phyloP scores from a whole-genome alignment of 1,139 yeast species.

The Protomyces macrosporus region DNA sequence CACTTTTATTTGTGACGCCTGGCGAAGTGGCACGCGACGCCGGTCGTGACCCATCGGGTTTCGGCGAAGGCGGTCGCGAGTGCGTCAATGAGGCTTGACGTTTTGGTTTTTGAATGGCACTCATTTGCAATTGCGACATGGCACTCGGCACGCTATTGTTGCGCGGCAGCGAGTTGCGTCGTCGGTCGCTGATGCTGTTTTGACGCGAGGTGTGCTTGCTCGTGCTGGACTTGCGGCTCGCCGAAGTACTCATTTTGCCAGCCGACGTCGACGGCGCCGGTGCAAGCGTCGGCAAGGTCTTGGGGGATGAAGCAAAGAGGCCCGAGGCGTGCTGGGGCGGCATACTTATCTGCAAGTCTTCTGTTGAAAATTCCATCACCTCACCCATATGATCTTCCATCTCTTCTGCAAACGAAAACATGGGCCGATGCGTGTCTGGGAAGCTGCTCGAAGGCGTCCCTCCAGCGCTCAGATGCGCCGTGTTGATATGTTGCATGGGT shows the following conservation, averaged over 20 bases:
- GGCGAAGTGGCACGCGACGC: slow-evolving; percentile 14
- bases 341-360: background rate
- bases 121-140: slow-evolving; percentile 13
- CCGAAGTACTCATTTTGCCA: background rate
- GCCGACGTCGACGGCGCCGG: background rate
- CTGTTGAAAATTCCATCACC: slow-evolving; percentile 13
- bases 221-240: slow-evolving; percentile 1
- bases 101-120: slow-evolving; percentile 7
- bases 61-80: slow-evolving; percentile 7
- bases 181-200: slow-evolving; percentile 4
- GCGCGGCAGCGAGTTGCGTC: slow-evolving; percentile 15
- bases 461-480: slow-evolving; percentile 3
- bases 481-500: slow-evolving; percentile 5
- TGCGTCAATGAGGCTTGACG: background rate
- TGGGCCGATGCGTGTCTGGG: slow-evolving; percentile 10
- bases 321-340: background rate
- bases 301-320: background rate
- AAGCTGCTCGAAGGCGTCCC: background rate
- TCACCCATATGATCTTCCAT: slow-evolving; percentile 22
- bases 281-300: background rate
- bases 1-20: slow-evolving; percentile 10
- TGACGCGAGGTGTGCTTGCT: slow-evolving; percentile 15
- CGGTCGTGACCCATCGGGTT: slow-evolving; percentile 3
- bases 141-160: slow-evolving; percentile 16
- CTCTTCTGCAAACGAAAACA: slow-evolving; percentile 19